Conservation (phyloP, 1,284 basidiomycete genomes). For the Xerocomus cyaneibrunnescens region DNA sequence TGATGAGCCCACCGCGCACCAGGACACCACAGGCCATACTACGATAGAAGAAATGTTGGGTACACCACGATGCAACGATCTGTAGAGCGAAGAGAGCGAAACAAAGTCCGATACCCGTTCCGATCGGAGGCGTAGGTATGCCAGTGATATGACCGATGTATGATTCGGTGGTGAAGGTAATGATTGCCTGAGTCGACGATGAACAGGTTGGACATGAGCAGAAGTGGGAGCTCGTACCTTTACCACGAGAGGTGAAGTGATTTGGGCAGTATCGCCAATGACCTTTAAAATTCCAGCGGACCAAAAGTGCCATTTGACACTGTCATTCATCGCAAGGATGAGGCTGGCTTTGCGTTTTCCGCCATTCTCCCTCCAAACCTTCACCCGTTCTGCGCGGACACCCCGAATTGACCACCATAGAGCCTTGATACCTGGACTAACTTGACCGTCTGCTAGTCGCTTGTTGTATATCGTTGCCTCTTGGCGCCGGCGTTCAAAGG, state of each 20-base stretch:
- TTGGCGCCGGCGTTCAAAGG: slow-evolving; percentile 62
- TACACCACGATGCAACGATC: slow-evolving; percentile 63
- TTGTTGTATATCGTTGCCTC: slow-evolving; percentile 71
- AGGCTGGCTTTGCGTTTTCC: slow-evolving; percentile 72
- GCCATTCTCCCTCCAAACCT: slow-evolving; percentile 60
- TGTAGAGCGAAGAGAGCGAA: slow-evolving; percentile 74
- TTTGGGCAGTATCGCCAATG: slow-evolving; percentile 66
- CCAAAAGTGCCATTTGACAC: slow-evolving; percentile 85
- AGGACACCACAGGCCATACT: slow-evolving; percentile 76
- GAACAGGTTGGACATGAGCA: neutral
- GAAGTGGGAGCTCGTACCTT: slow-evolving; percentile 43
- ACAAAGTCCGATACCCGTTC: slow-evolving; percentile 73
- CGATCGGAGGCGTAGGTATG: slow-evolving; percentile 52
- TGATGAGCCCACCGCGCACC: slow-evolving; percentile 83
- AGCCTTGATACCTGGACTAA: slow-evolving; percentile 53
- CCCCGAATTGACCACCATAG: slow-evolving; percentile 65
- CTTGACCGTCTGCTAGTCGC: slow-evolving; percentile 60
- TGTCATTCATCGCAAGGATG: slow-evolving; percentile 75
- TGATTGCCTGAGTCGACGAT: slow-evolving; percentile 54
- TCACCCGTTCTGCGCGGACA: slow-evolving; percentile 52
- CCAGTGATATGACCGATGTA: slow-evolving; percentile 55
- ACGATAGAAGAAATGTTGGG: slow-evolving; percentile 83
- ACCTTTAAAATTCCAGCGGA: slow-evolving; percentile 75
- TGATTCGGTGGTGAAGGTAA: slow-evolving; percentile 71
- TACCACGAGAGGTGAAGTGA: slow-evolving; percentile 79